Percentiles rank a stretch among this genome's conserved stretches.
Conservation (phyloP, 257 asterid species). For the Solanum arcanum region DNA sequence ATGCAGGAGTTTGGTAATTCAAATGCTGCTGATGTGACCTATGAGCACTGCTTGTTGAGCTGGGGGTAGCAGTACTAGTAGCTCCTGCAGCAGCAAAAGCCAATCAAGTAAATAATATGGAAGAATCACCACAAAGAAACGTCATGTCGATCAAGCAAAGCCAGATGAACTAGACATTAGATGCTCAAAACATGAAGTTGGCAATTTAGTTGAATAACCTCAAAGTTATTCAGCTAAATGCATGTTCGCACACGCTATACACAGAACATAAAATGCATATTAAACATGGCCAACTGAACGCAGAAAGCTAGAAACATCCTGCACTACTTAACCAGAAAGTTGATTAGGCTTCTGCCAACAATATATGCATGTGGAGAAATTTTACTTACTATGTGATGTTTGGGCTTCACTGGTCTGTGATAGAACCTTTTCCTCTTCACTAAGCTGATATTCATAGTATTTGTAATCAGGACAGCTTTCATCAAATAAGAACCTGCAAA, state of each 20-base stretch:
- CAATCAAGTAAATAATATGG: not conserved
- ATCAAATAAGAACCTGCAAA: conserved; percentile 67
- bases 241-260: not conserved
- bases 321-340: not conserved
- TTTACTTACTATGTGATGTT: conserved; percentile 32
- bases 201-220: not conserved
- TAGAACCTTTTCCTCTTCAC: conserved; percentile 63
- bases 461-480: conserved; percentile 72
- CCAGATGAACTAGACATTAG: not conserved
- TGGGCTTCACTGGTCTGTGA: conserved; percentile 43
- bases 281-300: not conserved
- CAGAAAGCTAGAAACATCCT: not conserved
- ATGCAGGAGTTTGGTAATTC: conserved; percentile 58
- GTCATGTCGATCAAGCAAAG: not conserved
- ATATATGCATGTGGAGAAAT: not conserved
- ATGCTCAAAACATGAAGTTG: not conserved
- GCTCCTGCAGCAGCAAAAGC: conserved; percentile 11
- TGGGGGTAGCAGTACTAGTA: conserved; percentile 16
- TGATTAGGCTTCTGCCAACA: not conserved
- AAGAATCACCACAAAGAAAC: not conserved
- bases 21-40: conserved; percentile 36
- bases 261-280: not conserved
- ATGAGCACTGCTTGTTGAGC: conserved; percentile 24
- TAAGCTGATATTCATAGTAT: conserved; percentile 64
- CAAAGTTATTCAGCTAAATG: not conserved